A percentile compares a stretch with the other conserved stretches of the same genome.
Conservation (phyloP, 345 rosid species). For the Punica granatum region DNA sequence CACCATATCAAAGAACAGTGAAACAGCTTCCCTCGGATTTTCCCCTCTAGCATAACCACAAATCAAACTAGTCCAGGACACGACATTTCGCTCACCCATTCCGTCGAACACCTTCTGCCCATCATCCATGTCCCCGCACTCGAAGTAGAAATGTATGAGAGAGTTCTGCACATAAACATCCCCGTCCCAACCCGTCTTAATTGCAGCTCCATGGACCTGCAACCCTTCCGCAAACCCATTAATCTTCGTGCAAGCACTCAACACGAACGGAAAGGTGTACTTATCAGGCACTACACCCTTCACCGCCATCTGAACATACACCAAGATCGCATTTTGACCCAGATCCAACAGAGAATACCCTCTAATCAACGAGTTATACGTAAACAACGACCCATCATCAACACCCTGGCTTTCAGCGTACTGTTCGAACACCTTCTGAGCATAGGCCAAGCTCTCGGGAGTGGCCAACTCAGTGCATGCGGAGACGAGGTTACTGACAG, state of each 20-base stretch:
- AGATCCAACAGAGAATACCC: constrained; percentile 40
- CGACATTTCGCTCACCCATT: constrained; percentile 54
- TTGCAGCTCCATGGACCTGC: constrained; percentile 49
- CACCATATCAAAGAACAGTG: constrained; percentile 48
- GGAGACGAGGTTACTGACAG: constrained; percentile 28
- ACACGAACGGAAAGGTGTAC: constrained; percentile 50
- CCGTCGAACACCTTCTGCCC: constrained; percentile 50
- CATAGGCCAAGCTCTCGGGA: constrained; percentile 43
- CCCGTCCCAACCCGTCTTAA: constrained; percentile 34
- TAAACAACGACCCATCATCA: constrained; percentile 27
- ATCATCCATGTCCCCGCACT: constrained; percentile 35
- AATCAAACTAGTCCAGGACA: constrained; percentile 72
- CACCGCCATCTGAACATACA: constrained; percentile 31
- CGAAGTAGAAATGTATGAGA: constrained; percentile 49
- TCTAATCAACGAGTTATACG: constrained; percentile 52
- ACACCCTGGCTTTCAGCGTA: constrained; percentile 23
- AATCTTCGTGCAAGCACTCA: constrained; percentile 50
- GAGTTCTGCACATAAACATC: constrained; percentile 49
- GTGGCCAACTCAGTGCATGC: constrained; percentile 40
- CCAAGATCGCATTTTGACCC: constrained; percentile 31
- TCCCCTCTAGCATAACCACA: constrained; percentile 45
- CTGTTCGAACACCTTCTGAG: constrained; percentile 32
- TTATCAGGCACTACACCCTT: constrained; percentile 42
- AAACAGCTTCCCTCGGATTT: constrained; percentile 40
- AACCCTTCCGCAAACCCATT: constrained; percentile 26